phyloP scores from a whole-genome alignment of 139 green algal species.

The Mychonastes homosphaera region DNA sequence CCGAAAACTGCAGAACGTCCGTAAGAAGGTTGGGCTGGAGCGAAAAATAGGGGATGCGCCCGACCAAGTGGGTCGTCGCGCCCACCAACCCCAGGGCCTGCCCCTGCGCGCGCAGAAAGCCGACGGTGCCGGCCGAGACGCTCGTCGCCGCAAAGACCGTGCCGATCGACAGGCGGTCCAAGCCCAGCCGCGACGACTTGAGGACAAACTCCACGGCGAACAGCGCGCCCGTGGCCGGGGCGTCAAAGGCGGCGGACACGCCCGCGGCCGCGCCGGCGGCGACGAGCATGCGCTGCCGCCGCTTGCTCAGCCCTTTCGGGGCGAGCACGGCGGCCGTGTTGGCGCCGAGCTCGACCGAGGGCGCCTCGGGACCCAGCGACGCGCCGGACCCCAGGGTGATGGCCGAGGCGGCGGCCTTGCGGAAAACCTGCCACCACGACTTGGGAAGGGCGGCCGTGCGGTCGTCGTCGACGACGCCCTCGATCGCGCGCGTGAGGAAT shows the following conservation, averaged over 20 bases:
- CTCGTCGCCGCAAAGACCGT: constrained; percentile 31
- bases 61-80: constrained; percentile 39
- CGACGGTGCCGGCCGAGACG: constrained; percentile 31
- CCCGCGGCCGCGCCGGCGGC: constrained; percentile 81
- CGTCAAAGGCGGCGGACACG: constrained; percentile 89
- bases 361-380: constrained; percentile 84
- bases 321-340: constrained; percentile 51
- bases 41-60: constrained; percentile 50
- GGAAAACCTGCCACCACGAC: constrained; percentile 42
- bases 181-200: constrained; percentile 32
- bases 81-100: constrained; percentile 33
- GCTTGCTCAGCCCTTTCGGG: constrained; percentile 42
- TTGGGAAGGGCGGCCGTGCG: constrained; percentile 35
- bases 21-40: constrained; percentile 43
- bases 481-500: constrained; percentile 37
- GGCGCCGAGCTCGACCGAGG: constrained; percentile 85
- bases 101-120: constrained; percentile 31
- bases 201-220: constrained; percentile 89
- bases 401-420: constrained; percentile 44
- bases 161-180: constrained; percentile 39
- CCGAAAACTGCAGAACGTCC: constrained; percentile 40
- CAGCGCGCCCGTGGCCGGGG: constrained; percentile 81
- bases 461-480: constrained; percentile 40
- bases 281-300: constrained; percentile 57
- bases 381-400: constrained; percentile 72